Evolutionary conservation across 2,329 filamentous ascomycete species (phyloP), one percentile per base, ranked within the genome.

Genomic region (Diaporthe eres): DNA sequence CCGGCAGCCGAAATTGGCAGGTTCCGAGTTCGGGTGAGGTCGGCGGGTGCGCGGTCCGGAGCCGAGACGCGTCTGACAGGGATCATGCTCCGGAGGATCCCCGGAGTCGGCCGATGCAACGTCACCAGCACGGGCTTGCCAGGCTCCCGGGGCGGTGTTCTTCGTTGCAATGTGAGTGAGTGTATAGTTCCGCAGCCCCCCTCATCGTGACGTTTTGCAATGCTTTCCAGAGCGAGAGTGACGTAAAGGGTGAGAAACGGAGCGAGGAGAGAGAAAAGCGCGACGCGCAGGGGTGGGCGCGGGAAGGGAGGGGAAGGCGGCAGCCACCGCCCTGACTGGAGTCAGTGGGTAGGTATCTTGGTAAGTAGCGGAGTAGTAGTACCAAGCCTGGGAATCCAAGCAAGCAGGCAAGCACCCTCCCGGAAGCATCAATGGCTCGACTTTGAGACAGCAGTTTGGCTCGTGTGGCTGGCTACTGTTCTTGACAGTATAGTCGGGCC

Each of bases 271-370:
- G 8, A 34, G 34, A 7, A 7, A 34, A 55, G 39, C 74, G 74
- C 74, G 68, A 58, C 68, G 74, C 34, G 53, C 74, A 75, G 74
- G 74, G 68, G 74, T 75, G 6, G 47, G 60, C 60, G 74, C 63
- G 74, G 44, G 39, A 60, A 39, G 68, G 51, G 31, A 31, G 53
- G 47, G 51, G 31, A n/a, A 60, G 47, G 67, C 49, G 70, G 57
- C 42, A 60, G 72, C 51, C 72, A 68, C 44, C 57, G 67, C 60
- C 37, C 37, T 53, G 51, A 47, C 42, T 22, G 58, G 34, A 75
- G 22, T n/a, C 39, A 55, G 25, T 34, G 61, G 25, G 31, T 28
- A 15, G 44, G 31, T 28, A 51, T 19, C 42, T 22, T 19, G 22
- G 37, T 39, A 13, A 15, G 42, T 44, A 51, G 9, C 22, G 25